Evolutionary conservation across 2,329 filamentous ascomycete species (phyloP), one percentile per base, ranked within the genome.

Genomic region (Lecanicillium sp.): DNA sequence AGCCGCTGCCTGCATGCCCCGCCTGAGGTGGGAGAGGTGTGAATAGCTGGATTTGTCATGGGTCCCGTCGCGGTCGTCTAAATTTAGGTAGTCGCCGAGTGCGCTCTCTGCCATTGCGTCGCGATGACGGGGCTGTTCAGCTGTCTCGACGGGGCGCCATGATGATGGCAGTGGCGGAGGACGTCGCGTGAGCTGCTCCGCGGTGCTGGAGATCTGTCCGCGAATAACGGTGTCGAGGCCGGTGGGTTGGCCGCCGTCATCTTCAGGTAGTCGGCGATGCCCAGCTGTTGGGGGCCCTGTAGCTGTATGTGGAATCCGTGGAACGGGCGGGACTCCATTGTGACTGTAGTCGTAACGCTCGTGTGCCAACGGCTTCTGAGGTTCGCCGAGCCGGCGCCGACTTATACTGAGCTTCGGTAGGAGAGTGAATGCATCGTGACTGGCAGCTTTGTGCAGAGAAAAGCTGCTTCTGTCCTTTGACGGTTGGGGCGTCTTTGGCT

Each of bases 391-490:
- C 8, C 30, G 30, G 30, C 30, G 19, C 11, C 17, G 37, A 24
- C 37, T 19, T 9, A 12, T 10, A 10, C 37, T 24, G 14, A 54
- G 19, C 19, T 46, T 46, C 14, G 58, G 55, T 6, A 59, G 51
- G 4, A 60, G 44, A 2, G 58, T 60, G 20, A 53, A 53, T 9
- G 55, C 52, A 20, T 54, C 53, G 26, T 54, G 49, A 20, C 48
- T 52, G 17, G 54, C 55, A n/a, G 51, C 44, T 33, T 49, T 52
- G 52, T 59, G 53, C 10, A 59, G 42, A 20, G 50, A 43, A 32
- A 59, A 57, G 45, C 51, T 59, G 50, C 55, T 59, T 32, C 37
- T 32, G 39, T 54, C 48, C 11, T 21, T 11, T n/a, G n/a, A n/a
- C n/a, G n/a, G n/a, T n/a, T n/a, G n/a, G 6, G 26, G 17, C 10